Evolutionary conservation across 2,329 filamentous ascomycete species (phyloP).

Genomic region (Seiridium unicorne): DNA sequence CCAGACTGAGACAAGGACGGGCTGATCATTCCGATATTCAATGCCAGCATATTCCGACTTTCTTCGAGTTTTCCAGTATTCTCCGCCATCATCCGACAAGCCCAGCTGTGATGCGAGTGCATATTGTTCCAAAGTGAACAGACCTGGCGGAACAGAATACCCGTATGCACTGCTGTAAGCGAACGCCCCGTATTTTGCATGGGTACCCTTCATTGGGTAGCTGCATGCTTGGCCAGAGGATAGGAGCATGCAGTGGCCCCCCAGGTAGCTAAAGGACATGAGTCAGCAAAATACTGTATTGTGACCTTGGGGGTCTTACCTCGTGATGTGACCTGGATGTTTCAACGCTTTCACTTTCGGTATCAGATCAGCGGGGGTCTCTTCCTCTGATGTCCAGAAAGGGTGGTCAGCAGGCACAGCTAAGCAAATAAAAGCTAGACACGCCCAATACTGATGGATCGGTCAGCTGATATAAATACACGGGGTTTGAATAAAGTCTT

Average conservation of each 20-base stretch:
- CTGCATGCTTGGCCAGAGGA: constrained; percentile 78
- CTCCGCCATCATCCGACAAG: constrained; percentile 73
- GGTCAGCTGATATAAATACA: background rate
- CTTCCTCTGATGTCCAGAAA: constrained; percentile 71
- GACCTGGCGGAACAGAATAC: constrained; percentile 74
- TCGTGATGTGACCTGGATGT: constrained; percentile 72
- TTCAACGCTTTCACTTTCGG: constrained; percentile 58
- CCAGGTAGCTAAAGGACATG: constrained; percentile 48
- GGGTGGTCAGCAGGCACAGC: constrained; percentile 68
- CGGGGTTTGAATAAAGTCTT: constrained; percentile 17
- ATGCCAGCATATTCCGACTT: constrained; percentile 64
- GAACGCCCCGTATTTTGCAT: constrained; percentile 79
- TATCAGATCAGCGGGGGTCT: constrained; percentile 55
- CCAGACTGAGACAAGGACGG: constrained; percentile 69
- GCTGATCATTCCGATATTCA: constrained; percentile 50
- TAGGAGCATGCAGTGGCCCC: constrained; percentile 74
- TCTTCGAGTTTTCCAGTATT: constrained; percentile 76
- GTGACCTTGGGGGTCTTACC: constrained; percentile 24
- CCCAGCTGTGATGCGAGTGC: constrained; percentile 74
- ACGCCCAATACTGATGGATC: constrained; percentile 68
- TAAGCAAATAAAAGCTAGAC: constrained; percentile 72
- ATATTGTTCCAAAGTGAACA: constrained; percentile 74
- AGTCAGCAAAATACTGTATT: constrained; percentile 7
- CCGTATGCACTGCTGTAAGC: constrained; percentile 75
- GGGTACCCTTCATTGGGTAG: constrained; percentile 78